Conservation (phyloP, 225 moss, liverwort and hornwort species). For the Sphagnum tenellum region DNA sequence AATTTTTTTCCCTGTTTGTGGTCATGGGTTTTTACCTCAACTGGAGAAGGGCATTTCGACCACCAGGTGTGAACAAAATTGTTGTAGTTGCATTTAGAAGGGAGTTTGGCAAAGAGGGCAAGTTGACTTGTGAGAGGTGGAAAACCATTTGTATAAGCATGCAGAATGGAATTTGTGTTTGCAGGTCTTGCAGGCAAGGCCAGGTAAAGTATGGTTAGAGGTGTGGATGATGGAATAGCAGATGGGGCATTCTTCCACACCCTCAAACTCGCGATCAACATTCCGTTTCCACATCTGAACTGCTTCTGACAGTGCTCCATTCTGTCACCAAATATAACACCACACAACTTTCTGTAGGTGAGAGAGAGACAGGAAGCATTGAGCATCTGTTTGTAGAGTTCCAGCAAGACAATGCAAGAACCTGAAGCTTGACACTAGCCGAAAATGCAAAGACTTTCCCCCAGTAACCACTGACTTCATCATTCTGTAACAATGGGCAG, state of each 20-base stretch:
- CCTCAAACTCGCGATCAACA: constrained; percentile 93
- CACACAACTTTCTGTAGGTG: too few species aligned
- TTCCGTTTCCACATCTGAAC: constrained; percentile 96
- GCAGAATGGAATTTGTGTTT: constrained; percentile 92
- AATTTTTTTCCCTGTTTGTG: too few species aligned
- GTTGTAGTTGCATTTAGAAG: constrained; percentile 24
- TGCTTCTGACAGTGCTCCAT: constrained; percentile 89
- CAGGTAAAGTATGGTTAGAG: constrained; percentile 73
- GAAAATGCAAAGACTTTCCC: too few species aligned
- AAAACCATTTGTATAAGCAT: constrained; percentile 98
- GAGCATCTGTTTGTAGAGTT: neutral
- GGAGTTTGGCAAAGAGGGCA: constrained; percentile 97
- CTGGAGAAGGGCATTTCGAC: too few species aligned
- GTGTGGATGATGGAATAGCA: constrained; percentile 99
- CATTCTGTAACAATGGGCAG: too few species aligned
- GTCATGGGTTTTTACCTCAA: too few species aligned
- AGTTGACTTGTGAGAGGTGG: constrained; percentile 92
- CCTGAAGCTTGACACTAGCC: too few species aligned
- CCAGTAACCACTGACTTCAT: too few species aligned
- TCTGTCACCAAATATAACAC: constrained; percentile 34
- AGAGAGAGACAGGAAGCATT: too few species aligned
- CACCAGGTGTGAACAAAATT: too few species aligned
- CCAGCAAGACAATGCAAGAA: too few species aligned
- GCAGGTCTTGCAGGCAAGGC: constrained; percentile 88
- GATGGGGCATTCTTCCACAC: constrained; percentile 95